phyloP scores from a whole-genome alignment of 306 rosid species.

The Luffa acutangula region DNA sequence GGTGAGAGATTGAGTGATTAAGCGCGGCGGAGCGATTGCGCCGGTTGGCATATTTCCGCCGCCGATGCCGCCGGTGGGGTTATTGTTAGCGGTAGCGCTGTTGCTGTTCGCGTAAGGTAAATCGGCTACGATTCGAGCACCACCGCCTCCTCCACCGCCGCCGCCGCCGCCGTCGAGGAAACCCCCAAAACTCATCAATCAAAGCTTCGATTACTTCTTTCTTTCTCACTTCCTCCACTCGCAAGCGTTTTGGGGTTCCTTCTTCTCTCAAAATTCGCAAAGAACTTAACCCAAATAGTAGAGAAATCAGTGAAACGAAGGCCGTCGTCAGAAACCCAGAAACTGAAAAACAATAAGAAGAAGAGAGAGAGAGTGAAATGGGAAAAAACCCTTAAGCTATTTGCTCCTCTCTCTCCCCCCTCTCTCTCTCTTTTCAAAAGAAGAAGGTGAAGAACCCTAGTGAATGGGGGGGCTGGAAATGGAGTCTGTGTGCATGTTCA shows the following conservation, averaged over 20 bases:
- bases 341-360: constrained; percentile 24
- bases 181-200: constrained; percentile 95
- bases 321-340: neutral
- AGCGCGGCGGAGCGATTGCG: constrained; percentile 60
- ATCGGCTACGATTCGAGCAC: constrained; percentile 53
- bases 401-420: constrained; percentile 48
- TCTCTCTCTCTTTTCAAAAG: neutral
- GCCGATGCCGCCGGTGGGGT: neutral
- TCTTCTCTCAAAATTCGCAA: neutral
- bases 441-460: constrained; percentile 50
- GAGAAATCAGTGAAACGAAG: neutral
- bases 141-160: constrained; percentile 44
- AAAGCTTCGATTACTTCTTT: constrained; percentile 6
- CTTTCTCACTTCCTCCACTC: neutral
- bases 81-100: constrained; percentile 14
- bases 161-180: constrained; percentile 54
- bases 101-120: constrained; percentile 28
- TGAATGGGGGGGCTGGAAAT: neutral
- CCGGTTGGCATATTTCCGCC: constrained; percentile 54
- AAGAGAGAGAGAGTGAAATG: neutral
- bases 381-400: neutral
- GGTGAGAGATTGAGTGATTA: constrained; percentile 60
- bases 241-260: constrained; percentile 4
- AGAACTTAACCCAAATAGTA: neutral
- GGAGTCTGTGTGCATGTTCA: constrained; percentile 45